Evolutionary conservation across 2,329 filamentous ascomycete species (phyloP).

Genomic region (Epichloe hybrida): DNA sequence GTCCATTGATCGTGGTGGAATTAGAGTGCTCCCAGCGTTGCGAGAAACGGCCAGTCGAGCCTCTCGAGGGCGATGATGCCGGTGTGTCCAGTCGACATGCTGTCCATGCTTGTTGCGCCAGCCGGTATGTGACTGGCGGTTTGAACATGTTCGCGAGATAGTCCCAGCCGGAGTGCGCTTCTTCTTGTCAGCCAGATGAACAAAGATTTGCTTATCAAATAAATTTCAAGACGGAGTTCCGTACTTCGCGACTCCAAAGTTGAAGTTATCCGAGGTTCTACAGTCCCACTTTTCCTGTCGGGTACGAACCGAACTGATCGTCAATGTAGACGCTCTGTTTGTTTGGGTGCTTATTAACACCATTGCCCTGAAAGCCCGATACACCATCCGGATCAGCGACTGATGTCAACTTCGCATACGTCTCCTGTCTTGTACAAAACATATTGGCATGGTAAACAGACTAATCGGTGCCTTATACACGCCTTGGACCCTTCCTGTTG

Average conservation of each 20-base stretch:
- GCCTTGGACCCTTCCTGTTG: background rate
- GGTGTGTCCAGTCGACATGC: background rate
- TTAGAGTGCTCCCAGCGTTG: slow-evolving; percentile 2
- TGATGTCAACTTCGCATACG: no score
- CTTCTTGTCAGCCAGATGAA: background rate
- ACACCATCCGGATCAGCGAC: no score
- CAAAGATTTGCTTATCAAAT: no score
- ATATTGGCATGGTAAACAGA: no score
- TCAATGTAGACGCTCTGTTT: background rate
- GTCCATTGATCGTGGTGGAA: no score
- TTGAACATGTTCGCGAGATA: background rate
- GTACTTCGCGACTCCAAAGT: background rate
- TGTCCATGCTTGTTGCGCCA: slow-evolving; percentile 2
- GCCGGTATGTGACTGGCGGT: background rate
- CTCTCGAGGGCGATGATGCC: background rate
- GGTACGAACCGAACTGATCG: background rate
- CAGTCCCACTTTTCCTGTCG: slow-evolving; percentile 1
- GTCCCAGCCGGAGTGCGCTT: no score
- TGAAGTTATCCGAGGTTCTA: background rate
- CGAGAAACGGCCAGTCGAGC: background rate
- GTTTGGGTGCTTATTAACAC: no score
- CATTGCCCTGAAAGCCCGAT: no score
- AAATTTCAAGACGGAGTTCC: no score
- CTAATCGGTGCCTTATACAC: background rate
- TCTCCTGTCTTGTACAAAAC: no score